Percentiles rank a stretch among this genome's conserved stretches.
phyloP scores from a whole-genome alignment of 179 eudicot genomes.

The Vitellaria paradoxa region DNA sequence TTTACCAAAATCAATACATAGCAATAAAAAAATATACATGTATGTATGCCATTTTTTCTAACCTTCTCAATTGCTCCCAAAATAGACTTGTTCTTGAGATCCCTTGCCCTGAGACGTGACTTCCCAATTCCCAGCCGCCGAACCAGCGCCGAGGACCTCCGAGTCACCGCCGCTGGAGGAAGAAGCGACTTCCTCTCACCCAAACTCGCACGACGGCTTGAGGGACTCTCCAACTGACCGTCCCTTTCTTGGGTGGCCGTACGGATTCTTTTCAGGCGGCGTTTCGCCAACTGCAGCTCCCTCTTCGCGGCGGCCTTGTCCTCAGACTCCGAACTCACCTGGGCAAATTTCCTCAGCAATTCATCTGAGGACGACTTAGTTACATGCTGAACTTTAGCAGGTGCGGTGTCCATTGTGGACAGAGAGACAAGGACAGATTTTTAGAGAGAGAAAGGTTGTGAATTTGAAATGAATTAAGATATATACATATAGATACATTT shows the following conservation, averaged over 20 bases:
- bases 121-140: conserved; percentile 20
- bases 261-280: conserved; percentile 23
- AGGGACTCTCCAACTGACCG: conserved; percentile 9
- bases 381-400: conserved; percentile 54
- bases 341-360: conserved; percentile 74
- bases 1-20: too few relatives aligned
- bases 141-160: not conserved
- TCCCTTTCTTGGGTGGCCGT: not conserved
- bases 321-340: conserved; percentile 36
- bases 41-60: not conserved
- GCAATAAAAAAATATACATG: too few relatives aligned
- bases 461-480: not conserved
- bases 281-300: conserved; percentile 28
- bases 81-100: conserved; percentile 18
- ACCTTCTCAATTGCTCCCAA: conserved; percentile 27
- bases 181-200: conserved; percentile 63
- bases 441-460: conserved; percentile 7
- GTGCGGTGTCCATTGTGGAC: conserved; percentile 18
- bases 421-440: not conserved
- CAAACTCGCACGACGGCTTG: conserved; percentile 16
- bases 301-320: conserved; percentile 17
- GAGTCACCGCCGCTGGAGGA: conserved; percentile 20
- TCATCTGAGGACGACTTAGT: conserved; percentile 75
- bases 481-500: too few relatives aligned
- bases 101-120: conserved; percentile 12